Evolutionary conservation across 768 basidiomycete species (phyloP), one percentile per base, ranked within the genome.

Genomic region (Mycena leptocephala): DNA sequence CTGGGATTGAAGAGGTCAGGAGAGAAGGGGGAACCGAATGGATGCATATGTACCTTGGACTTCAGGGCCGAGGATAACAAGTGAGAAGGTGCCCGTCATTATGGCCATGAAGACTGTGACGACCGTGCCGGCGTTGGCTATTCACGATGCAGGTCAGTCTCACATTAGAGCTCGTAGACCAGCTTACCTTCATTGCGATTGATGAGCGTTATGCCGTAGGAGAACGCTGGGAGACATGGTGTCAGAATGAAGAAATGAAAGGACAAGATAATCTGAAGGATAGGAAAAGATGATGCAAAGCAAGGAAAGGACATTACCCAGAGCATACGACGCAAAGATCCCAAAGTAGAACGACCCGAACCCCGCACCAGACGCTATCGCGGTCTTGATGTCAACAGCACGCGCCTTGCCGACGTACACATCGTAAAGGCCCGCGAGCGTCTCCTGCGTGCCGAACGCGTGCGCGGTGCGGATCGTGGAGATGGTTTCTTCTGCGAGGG

Each of bases 401-500:
- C 88, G 87, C 10, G 95, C 91, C 74, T 87, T 81, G 26, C 87
- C 83, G 77, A 96, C 89, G 71, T 91, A 89, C 1, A 53, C 79
- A 80, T 96, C 90, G 83, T 98, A 99, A n/a, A 95, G 83, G 2
- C 78, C 76, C 4, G 91, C 80, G 46, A 99, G 88, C 33, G 88
- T 88, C 10, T 82, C 85, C 84, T 97, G 95, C 0, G 93, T 94
- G 46, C 96, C 96, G 80, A 99, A 99, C 0, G 97, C 97, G 73
- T 98, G 95, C 6, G 95, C 92, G 1, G 96, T 97, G 28, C 97
- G 93, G 73, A 99, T 88, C 46, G 95, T 94, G 0, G 95, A 94
- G 70, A 99, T 95, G 75, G 96, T 96, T 83, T 98, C 97, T 84
- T 99, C 97, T 0, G 97, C 97, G 20, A 98, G 83, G 5, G 91